Base-by-base conservation (phyloP, 2,329 filamentous ascomycete genomes). In the Botrytis pseudocinerea region DNA sequence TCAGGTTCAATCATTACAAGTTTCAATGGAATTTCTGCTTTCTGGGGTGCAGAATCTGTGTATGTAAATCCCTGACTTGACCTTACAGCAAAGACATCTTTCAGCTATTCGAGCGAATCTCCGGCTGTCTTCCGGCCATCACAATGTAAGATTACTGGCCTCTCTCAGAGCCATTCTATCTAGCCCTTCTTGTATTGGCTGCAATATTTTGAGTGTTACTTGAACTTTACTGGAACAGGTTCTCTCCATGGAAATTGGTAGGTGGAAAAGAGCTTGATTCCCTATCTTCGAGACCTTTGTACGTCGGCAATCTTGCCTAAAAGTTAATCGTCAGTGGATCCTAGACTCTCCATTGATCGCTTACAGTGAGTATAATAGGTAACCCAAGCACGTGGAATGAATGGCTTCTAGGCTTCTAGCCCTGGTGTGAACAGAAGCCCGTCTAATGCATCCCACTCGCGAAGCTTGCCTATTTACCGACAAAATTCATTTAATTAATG, bases 151-250 rank as follows among this genome's bases (percentile, higher is more conserved):
- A 35, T 35, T 35, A 35, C 35, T 35, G 35, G 5, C 35, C 35
- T 35, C 35, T 4, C 35, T 35, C 35, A 35, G 35, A 35, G 35
- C 35, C 4, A 35, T 35, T 35, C 35, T 35, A 51, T 25, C 46
- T 22, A 51, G 22, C 10, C 1, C 4, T 51, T 7, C 35, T 35
- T 51, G 4, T 51, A 4, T 2, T 14, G 4, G 25, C 25, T 2
- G 22, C 12, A 51, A 25, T 25, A 1, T 51, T 51, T 6, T 22
- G 22, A 51, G 46, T 25, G 22, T 6, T 51, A 2, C 46, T 25
- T 10, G 9, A 2, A 25, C 5, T 14, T 12, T 1, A 0, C 4
- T 51, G 25, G 22, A 25, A 12, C 12, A 0, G 9, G 12, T 51
- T 14, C 46, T 12, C 25, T 51, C 46, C 12, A 6, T 51, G 5